These are phyloP conservation scores for Sordariomycetes sp. DNA, from an alignment of 2,329 filamentous ascomycete genomes.

Conservation along the genomic window DNA sequence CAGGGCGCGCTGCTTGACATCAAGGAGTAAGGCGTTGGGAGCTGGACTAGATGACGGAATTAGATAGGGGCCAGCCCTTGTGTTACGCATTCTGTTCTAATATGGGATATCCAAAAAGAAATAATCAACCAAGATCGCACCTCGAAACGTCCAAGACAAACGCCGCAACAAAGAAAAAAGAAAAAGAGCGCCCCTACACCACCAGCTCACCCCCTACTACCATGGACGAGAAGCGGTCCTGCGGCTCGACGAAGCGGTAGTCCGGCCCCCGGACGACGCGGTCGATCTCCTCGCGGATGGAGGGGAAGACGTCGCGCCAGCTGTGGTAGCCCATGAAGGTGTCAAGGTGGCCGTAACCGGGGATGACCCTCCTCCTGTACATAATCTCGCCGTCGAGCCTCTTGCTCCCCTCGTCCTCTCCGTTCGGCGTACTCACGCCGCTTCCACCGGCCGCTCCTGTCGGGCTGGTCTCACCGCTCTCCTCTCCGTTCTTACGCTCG, in stretches of 20 bases:
- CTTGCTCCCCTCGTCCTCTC: neutral
- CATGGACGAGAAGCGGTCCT: slow-evolving; percentile 30
- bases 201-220: slow-evolving; percentile 20
- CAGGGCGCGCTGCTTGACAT: slow-evolving; percentile 32
- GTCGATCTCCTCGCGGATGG: slow-evolving; percentile 43
- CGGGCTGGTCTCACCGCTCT: neutral
- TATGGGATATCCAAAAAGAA: too few species aligned
- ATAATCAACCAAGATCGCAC: too few species aligned
- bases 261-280: slow-evolving; percentile 31
- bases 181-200: too few species aligned
- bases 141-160: too few species aligned
- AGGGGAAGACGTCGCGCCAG: slow-evolving; percentile 48
- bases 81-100: too few species aligned
- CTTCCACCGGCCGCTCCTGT: neutral
- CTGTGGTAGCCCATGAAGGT: slow-evolving; percentile 51
- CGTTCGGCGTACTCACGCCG: neutral
- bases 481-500: neutral
- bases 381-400: slow-evolving; percentile 15
- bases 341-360: slow-evolving; percentile 50
- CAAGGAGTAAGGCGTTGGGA: neutral
- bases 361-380: slow-evolving; percentile 41
- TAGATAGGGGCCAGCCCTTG: too few species aligned
- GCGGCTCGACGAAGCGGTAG: slow-evolving; percentile 31
- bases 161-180: too few species aligned
- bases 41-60: too few species aligned